Conservation (phyloP, 306 rosid species). For the Citrullus mucosospermus region DNA sequence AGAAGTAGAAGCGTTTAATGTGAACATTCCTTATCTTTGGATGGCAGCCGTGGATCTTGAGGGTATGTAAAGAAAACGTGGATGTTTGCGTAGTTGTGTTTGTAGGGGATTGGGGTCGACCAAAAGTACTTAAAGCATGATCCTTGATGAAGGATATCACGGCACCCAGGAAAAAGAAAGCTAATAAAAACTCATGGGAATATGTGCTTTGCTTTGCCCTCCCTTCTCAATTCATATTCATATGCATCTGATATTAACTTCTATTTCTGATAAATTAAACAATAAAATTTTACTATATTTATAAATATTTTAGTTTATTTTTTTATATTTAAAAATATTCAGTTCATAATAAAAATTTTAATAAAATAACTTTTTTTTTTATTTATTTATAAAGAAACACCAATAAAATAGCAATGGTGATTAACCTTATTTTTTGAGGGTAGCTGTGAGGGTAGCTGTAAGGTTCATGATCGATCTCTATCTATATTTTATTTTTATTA, state of each 20-base stretch:
- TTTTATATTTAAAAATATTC: too few species aligned
- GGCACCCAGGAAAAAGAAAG: not conserved
- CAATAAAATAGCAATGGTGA: too few species aligned
- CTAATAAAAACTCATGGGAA: not conserved
- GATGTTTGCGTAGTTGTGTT: not conserved
- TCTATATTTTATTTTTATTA: not conserved
- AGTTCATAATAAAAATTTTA: too few species aligned
- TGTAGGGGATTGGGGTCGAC: not conserved
- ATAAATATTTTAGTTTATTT: too few species aligned
- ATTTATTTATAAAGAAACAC: too few species aligned
- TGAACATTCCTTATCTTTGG: not conserved
- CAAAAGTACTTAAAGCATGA: not conserved
- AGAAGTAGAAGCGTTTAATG: not conserved
- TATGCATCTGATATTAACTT: too few species aligned
- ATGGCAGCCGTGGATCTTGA: not conserved
- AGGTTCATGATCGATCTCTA: not conserved
- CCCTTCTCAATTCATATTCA: not conserved
- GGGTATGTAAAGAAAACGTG: too few species aligned
- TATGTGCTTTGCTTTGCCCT: slow-evolving; percentile 1
- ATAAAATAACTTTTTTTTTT: too few species aligned
- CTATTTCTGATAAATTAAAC: too few species aligned
- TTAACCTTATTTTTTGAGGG: too few species aligned
- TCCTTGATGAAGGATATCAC: slow-evolving; percentile 5
- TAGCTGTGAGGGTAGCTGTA: not conserved
- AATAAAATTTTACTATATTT: too few species aligned